Conservation (phyloP, 345 rosid genomes). For the Alliaria petiolata region DNA sequence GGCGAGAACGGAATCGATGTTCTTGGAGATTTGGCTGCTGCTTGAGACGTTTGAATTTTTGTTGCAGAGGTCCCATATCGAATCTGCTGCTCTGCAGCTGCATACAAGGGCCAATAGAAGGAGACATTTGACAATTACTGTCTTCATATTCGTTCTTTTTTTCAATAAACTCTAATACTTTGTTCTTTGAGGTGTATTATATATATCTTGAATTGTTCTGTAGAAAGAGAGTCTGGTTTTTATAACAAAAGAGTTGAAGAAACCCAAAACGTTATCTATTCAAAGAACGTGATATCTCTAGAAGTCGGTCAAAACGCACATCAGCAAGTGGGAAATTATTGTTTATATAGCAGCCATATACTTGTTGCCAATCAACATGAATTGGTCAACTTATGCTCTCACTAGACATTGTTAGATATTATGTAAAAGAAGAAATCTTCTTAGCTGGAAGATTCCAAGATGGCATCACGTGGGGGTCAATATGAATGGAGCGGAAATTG, state of each 20-base stretch:
- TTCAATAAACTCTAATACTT: neutral
- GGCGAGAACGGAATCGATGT: slow-evolving; percentile 40
- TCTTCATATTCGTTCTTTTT: too few relatives aligned
- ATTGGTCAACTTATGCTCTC: slow-evolving; percentile 3
- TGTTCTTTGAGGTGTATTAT: neutral
- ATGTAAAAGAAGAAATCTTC: neutral
- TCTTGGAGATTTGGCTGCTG: slow-evolving; percentile 37
- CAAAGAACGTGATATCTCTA: slow-evolving; percentile 4
- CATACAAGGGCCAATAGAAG: slow-evolving; percentile 30
- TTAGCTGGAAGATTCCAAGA: slow-evolving; percentile 6
- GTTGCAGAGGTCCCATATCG: slow-evolving; percentile 54
- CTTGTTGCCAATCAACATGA: slow-evolving; percentile 13
- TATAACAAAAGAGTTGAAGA: neutral
- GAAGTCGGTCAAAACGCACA: slow-evolving; percentile 23
- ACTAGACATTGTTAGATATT: neutral
- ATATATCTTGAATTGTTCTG: neutral
- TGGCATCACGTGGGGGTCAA: slow-evolving; percentile 6
- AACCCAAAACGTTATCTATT: neutral
- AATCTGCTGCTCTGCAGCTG: slow-evolving; percentile 41
- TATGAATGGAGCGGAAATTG: slow-evolving; percentile 25
- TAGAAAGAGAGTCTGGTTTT: neutral
- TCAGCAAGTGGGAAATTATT: slow-evolving; percentile 1
- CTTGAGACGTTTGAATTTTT: slow-evolving; percentile 24
- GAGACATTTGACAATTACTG: slow-evolving; percentile 1
- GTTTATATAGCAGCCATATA: neutral